Percentiles rank a stretch among this genome's conserved stretches.
These are phyloP conservation scores for Boletus nobilissimus DNA, from an alignment of 1,284 basidiomycete species.

Conservation along the genomic window DNA sequence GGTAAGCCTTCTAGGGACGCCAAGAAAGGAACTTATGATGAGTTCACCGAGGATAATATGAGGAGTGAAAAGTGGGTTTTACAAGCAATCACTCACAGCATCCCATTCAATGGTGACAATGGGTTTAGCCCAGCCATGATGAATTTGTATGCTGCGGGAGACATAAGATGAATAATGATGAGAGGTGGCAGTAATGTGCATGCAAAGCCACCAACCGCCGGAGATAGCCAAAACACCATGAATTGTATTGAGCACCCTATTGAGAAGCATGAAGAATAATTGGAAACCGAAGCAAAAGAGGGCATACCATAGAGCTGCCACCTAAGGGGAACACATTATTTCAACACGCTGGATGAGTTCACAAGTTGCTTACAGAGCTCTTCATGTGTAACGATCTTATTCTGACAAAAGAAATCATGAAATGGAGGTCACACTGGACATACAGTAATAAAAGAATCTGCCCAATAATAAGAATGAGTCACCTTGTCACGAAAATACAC, in stretches of 20 bases:
- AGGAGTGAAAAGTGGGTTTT: neutral
- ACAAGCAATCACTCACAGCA: constrained; percentile 12
- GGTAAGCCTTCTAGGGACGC: neutral
- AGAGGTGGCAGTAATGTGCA: too few species aligned
- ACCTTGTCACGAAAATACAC: too few species aligned
- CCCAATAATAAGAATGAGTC: neutral
- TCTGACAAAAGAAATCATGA: neutral
- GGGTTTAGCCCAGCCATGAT: constrained; percentile 18
- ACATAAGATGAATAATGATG: neutral
- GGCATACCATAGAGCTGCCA: constrained; percentile 19
- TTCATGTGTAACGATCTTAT: constrained; percentile 19
- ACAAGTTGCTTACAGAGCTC: constrained; percentile 16
- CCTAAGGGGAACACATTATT: constrained; percentile 7
- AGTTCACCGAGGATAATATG: constrained; percentile 24
- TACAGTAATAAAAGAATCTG: constrained; percentile 32
- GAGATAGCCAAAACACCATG: constrained; percentile 8
- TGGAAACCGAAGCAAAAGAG: neutral
- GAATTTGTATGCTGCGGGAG: constrained; percentile 28
- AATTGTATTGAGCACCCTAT: constrained; percentile 17
- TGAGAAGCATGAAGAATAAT: neutral
- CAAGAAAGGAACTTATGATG: constrained; percentile 14
- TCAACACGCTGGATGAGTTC: neutral
- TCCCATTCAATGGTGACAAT: neutral
- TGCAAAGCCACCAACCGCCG: constrained; percentile 14
- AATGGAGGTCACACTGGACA: constrained; percentile 10